Base-by-base conservation (phyloP, 2,329 filamentous ascomycete species). In the Colletotrichum incanum region DNA sequence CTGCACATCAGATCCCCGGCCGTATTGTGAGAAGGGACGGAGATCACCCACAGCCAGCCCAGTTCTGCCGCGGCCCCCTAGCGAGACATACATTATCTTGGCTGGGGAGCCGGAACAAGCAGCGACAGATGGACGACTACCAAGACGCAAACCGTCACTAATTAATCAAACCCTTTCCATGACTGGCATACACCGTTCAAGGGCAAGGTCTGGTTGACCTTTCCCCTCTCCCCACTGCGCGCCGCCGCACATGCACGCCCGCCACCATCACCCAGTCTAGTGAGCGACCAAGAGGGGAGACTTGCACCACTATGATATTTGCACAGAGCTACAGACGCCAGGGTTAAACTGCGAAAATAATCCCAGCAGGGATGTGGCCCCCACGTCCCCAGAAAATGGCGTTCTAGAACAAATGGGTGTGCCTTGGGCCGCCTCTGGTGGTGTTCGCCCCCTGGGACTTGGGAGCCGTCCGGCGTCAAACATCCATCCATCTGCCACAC, bases 371-470 rank as follows among this genome's bases (percentile, higher is more conserved):
- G 67, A 56, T 73, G 39, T 39, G 49, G 71, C 71, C 67, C 71
- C 71, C 71, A 73, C 71, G 67, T 71, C 67, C 60, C 71, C 60
- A 66, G 71, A 71, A 65, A 70, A 73, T 43, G 67, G 71, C 37
- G 60, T 73, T 73, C 71, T 73, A 73, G 71, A 73, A 73, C 67
- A 66, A 73, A 49, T 71, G 61, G 71, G 54, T 69, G 49, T 54
- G 34, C 39, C 52, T 66, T 37, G 55, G 59, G 34, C 63, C 50
- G 64, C 37, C 39, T 41, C 39, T 65, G 52, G 67, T 71, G 31
- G 60, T 70, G 60, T 71, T 72, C 20, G 67, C 67, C 60, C 43
- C 66, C 52, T 61, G 39, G 60, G 28, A 63, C 58, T 72, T 64
- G 69, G 59, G 34, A 69, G 47, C 23, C 47, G 47, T 47, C 45